Conservation (phyloP, 441 rosid species). For the Rhodomyrtus psidioides region DNA sequence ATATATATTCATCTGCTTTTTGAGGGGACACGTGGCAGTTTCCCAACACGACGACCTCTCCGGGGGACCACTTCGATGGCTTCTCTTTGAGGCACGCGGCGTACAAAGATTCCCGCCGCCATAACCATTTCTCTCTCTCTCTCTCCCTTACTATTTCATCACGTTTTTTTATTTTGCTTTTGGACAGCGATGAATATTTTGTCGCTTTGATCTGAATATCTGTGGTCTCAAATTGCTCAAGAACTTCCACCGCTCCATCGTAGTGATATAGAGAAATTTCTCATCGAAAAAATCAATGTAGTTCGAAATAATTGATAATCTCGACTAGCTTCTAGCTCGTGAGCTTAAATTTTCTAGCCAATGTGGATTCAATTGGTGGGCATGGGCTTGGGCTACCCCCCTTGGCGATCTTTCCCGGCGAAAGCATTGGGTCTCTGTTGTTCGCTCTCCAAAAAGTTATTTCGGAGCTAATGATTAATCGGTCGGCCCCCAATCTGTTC, state of each 20-base stretch:
- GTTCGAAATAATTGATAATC: neutral
- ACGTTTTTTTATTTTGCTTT: neutral
- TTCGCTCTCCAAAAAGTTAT: neutral
- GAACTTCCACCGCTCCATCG: neutral
- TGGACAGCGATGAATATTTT: neutral
- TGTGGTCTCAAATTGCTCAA: neutral
- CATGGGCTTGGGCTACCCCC: no score
- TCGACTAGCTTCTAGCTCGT: fast-evolving
- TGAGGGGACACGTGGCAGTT: neutral
- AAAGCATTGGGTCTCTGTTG: no score
- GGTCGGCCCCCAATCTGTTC: neutral
- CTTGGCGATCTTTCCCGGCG: no score
- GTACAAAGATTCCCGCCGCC: neutral
- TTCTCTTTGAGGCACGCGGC: neutral
- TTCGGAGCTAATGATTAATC: fast-evolving
- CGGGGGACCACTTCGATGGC: neutral
- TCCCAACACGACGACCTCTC: neutral
- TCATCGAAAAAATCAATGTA: no score
- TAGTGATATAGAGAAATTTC: neutral
- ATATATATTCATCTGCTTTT: no score
- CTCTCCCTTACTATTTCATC: neutral
- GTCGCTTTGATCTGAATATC: neutral
- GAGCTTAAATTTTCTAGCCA: fast-evolving
- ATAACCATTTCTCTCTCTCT: neutral
- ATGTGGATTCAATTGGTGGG: neutral